Conservation (phyloP, 768 basidiomycete species). For the Leccinum disarticulatum region DNA sequence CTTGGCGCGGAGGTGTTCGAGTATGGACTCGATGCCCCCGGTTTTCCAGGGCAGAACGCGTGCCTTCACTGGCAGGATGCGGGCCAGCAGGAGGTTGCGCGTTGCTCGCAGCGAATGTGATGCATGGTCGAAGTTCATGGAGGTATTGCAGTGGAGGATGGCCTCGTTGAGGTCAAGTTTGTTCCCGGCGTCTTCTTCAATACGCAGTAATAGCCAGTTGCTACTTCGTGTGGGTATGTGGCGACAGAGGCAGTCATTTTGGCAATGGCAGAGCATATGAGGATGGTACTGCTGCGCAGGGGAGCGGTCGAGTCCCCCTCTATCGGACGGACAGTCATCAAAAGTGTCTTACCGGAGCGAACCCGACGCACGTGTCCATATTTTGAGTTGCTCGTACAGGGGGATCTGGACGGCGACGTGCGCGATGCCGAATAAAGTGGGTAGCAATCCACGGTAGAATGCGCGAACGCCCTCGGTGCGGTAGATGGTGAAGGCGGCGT, state of each 20-base stretch:
- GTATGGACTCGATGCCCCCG: slow-evolving; percentile 26
- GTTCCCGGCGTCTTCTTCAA: slow-evolving; percentile 23
- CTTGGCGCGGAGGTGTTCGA: slow-evolving; percentile 29
- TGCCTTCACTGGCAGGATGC: slow-evolving; percentile 12
- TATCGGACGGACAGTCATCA: slow-evolving; percentile 10
- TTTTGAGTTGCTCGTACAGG: slow-evolving; percentile 89
- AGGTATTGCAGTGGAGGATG: slow-evolving; percentile 15
- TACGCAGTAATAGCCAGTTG: slow-evolving; percentile 16
- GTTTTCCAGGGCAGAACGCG: slow-evolving; percentile 27
- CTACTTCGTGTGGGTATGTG: slow-evolving; percentile 97
- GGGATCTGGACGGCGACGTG: slow-evolving; percentile 99
- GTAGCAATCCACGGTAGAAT: slow-evolving; percentile 92
- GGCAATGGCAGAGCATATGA: slow-evolving; percentile 86
- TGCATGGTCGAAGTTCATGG: background rate
- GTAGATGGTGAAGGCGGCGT: slow-evolving; percentile 89
- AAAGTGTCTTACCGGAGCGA: slow-evolving; percentile 2
- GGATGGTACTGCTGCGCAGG: slow-evolving; percentile 53
- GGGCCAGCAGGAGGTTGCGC: slow-evolving; percentile 23
- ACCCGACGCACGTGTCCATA: slow-evolving; percentile 70
- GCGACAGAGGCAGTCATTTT: slow-evolving; percentile 96
- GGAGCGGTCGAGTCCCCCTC: slow-evolving; percentile 33
- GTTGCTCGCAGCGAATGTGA: slow-evolving; percentile 15
- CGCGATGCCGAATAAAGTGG: slow-evolving; percentile 88
- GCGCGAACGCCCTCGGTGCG: slow-evolving; percentile 81
- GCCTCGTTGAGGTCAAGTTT: slow-evolving; percentile 31